Evolutionary conservation across 2,329 filamentous ascomycete species (phyloP).

Genomic region (Penicillium sp.): DNA sequence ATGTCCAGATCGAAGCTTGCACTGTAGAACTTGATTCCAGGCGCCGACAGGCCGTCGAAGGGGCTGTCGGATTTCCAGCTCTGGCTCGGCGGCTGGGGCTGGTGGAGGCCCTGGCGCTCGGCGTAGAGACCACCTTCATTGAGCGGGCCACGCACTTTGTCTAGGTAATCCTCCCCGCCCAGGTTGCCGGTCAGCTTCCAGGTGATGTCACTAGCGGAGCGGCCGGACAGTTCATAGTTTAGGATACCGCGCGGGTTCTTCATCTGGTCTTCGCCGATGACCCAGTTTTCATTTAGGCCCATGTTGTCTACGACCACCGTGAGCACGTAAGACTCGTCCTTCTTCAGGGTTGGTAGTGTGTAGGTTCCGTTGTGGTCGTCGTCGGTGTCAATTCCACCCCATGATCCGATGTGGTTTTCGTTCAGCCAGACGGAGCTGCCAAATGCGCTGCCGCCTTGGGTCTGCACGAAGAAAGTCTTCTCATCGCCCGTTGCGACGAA

Average conservation of each 20-base stretch:
- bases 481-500: constrained; percentile 59
- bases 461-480: constrained; percentile 47
- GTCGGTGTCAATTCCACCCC: constrained; percentile 47
- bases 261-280: constrained; percentile 52
- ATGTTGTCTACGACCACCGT: constrained; percentile 66
- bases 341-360: constrained; percentile 45
- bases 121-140: constrained; percentile 52
- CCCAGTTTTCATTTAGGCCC: constrained; percentile 60
- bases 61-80: constrained; percentile 31
- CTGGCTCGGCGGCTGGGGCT: constrained; percentile 40
- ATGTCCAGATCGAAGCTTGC: constrained; percentile 46
- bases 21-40: constrained; percentile 48
- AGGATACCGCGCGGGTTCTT: constrained; percentile 51
- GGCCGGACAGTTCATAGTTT: constrained; percentile 35
- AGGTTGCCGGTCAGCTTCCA: constrained; percentile 56
- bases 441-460: constrained; percentile 60
- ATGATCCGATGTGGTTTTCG: constrained; percentile 55
- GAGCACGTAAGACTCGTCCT: constrained; percentile 51
- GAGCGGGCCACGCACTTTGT: constrained; percentile 46
- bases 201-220: constrained; percentile 27
- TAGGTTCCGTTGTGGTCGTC: constrained; percentile 50
- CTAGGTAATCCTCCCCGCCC: constrained; percentile 48
- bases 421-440: constrained; percentile 61
- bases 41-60: constrained; percentile 34
- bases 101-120: constrained; percentile 50